phyloP scores from a whole-genome alignment of 306 rosid species.

The Arachis hypogaea region DNA sequence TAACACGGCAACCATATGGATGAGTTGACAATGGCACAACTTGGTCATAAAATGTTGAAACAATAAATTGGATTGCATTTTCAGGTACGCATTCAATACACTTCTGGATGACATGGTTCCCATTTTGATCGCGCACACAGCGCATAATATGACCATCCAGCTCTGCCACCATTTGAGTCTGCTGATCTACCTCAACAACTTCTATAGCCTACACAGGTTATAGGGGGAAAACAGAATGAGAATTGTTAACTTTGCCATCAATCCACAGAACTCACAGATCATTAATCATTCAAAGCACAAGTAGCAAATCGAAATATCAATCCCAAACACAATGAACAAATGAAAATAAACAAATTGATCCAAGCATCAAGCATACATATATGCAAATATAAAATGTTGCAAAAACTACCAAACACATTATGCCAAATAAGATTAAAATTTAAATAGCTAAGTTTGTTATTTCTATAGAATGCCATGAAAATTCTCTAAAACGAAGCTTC shows the following conservation, averaged over 20 bases:
- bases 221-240: constrained; percentile 9
- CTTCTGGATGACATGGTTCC: constrained; percentile 95
- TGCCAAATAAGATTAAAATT: background rate
- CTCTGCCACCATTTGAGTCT: constrained; percentile 87
- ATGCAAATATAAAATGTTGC: background rate
- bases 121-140: constrained; percentile 96
- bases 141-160: constrained; percentile 93
- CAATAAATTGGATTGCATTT: constrained; percentile 72
- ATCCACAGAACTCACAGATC: constrained; percentile 8
- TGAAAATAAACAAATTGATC: constrained; percentile 3
- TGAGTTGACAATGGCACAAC: constrained; percentile 91
- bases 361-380: too few species aligned
- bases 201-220: constrained; percentile 74
- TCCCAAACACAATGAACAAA: constrained; percentile 6
- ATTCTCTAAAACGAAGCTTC: constrained; percentile 1
- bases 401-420: background rate
- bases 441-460: background rate
- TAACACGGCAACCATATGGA: constrained; percentile 96
- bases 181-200: constrained; percentile 90
- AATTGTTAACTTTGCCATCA: constrained; percentile 8
- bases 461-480: constrained; percentile 18
- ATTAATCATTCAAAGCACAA: constrained; percentile 29
- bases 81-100: constrained; percentile 98
- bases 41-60: constrained; percentile 86
- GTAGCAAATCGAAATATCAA: constrained; percentile 14